Evolutionary conservation across 345 rosid species (phyloP), one percentile per base, ranked within the genome.

Genomic region (Cardamine occulta): DNA sequence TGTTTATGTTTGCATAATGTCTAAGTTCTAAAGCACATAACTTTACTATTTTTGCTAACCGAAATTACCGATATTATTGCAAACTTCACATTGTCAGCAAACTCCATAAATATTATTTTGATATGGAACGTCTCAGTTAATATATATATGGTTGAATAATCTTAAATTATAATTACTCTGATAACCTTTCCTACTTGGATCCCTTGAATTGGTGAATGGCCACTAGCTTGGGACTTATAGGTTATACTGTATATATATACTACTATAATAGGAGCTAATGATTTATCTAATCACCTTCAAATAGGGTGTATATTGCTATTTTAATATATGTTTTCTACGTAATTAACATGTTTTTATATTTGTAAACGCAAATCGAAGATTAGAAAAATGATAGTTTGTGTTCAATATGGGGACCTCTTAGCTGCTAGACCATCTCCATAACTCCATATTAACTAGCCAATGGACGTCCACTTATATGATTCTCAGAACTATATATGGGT

Each of bases 371-470:
- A 0, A 74, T 7, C 15, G 11, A 72, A 47, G 72, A 75, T 58
- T 49, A 32, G 15, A 26, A 24, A 10, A 42, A 31, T 18, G 15
- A 17, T 47, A 76, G 40, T 52, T 28, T 69, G 31, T 61, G 70
- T 76, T 62, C 13, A 61, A 51, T 17, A 77, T 48, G 71, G 72
- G 76, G 80, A 70, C 75, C 74, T 70, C 78, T 77, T 35, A 62
- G 48, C 65, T 63, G 48, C 35, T 17, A 62, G 32, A 76, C 71
- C 60, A 55, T 65, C 75, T 70, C 66, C 80, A 55, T 47, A 23
- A 32, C 70, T 77, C 35, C 34, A 14, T 52, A 66, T 74, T 85
- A n/a, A n/a, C n/a, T n/a, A 83, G 83, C 87, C 86, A 81, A 82
- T 74, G 79, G 81, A 82, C 72, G 55, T 63, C 84, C 77, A 84